A percentile compares a stretch with the other conserved stretches of the same genome.
phyloP scores from a whole-genome alignment of 2,329 filamentous ascomycete genomes.

The Coleophoma eucalyptorum region DNA sequence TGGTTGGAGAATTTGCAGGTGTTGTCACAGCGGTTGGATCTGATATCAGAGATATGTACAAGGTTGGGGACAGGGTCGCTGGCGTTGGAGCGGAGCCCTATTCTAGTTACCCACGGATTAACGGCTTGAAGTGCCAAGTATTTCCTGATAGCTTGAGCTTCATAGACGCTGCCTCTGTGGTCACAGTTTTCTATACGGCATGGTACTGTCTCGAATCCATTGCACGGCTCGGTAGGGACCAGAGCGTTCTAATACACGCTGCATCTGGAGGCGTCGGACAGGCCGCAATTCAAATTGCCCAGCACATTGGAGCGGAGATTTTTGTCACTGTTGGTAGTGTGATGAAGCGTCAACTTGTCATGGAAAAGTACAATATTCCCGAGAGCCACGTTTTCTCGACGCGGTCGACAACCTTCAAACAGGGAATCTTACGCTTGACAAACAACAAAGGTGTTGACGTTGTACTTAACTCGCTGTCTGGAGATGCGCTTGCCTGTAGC shows the following conservation, averaged over 20 bases:
- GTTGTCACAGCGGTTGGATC: slow-evolving; percentile 20
- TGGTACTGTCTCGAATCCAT: slow-evolving; percentile 37
- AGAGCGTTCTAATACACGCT: slow-evolving; percentile 6
- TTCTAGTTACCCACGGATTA: not conserved
- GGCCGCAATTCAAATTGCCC: slow-evolving; percentile 22
- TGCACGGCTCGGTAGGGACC: slow-evolving; percentile 30
- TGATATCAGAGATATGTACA: slow-evolving; percentile 12
- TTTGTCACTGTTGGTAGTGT: slow-evolving; percentile 32
- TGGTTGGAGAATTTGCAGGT: slow-evolving; percentile 8
- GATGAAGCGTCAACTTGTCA: not conserved
- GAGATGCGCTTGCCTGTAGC: not conserved
- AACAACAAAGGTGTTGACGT: no score
- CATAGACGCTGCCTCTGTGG: slow-evolving; percentile 26
- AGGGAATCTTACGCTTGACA: not conserved
- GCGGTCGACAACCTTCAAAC: not conserved
- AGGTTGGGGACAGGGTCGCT: slow-evolving; percentile 21
- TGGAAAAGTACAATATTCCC: not conserved
- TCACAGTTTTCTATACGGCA: slow-evolving; percentile 35
- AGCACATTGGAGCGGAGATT: slow-evolving; percentile 27
- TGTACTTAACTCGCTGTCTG: no score
- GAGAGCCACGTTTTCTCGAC: not conserved
- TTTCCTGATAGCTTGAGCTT: not conserved
- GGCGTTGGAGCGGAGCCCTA: not conserved
- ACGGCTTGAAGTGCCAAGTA: not conserved
- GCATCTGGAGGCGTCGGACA: slow-evolving; percentile 3